Conservation (phyloP, 2,329 filamentous ascomycete genomes). For the Fusarium coicis region DNA sequence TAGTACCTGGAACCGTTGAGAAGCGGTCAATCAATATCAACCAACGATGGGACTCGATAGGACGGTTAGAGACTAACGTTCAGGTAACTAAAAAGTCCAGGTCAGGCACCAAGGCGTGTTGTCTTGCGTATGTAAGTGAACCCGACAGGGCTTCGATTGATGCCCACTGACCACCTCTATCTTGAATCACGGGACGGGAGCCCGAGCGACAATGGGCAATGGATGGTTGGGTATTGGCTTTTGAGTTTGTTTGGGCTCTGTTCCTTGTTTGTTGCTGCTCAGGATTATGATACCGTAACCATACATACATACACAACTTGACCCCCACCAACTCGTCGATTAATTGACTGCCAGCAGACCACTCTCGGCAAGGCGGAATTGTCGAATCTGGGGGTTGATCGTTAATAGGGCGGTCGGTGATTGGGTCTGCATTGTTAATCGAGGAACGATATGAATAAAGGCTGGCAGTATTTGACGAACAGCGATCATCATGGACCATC, state of each 20-base stretch:
- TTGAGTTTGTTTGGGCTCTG: slow-evolving; percentile 2
- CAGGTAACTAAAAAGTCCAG: slow-evolving; percentile 4
- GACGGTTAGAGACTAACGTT: background rate
- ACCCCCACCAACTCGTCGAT: slow-evolving; percentile 25
- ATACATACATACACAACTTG: background rate
- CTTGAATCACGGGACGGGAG: slow-evolving; percentile 19
- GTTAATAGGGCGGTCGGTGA: slow-evolving; percentile 13
- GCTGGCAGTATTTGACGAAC: slow-evolving; percentile 25
- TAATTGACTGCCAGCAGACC: slow-evolving; percentile 14
- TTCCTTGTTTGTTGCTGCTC: slow-evolving; percentile 4
- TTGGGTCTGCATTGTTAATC: slow-evolving; percentile 14
- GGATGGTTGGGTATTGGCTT: slow-evolving; percentile 4
- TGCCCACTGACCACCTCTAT: slow-evolving; percentile 44
- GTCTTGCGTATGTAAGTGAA: slow-evolving; percentile 40
- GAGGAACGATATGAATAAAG: slow-evolving; percentile 18
- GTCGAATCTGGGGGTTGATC: slow-evolving; percentile 14
- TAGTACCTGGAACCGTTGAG: slow-evolving; percentile 48
- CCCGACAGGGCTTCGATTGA: slow-evolving; percentile 44
- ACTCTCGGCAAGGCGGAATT: slow-evolving; percentile 16
- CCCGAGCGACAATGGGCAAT: background rate
- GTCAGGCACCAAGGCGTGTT: slow-evolving; percentile 46
- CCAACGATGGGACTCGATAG: slow-evolving; percentile 31
- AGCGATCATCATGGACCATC: background rate
- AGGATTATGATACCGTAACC: background rate
- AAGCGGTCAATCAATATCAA: slow-evolving; percentile 47